Base-by-base conservation (phyloP, 495 filamentous ascomycete genomes). In the Hypomontagnella monticulosa region DNA sequence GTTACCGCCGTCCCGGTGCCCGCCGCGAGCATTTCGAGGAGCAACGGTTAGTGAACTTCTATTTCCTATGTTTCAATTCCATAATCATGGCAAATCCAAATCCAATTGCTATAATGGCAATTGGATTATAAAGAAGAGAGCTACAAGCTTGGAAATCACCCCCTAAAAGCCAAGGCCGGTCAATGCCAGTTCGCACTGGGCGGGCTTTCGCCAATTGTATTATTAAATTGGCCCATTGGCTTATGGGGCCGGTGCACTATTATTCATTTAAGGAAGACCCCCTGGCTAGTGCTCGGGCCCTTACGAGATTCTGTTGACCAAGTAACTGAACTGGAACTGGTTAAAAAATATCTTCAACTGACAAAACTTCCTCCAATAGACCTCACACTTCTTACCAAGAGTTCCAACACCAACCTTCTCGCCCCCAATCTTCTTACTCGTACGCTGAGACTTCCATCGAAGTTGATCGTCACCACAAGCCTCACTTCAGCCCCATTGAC, bases 361-460 rank as follows among this genome's bases (percentile, higher is more conserved):
- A 73, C 64, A 63, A 41, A 71, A 60, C 51, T 27, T 69, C 57
- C 69, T 59, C 63, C 63, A 57, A 36, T 47, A 71, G 55, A 67
- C 71, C 66, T 68, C 57, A 62, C 38, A 65, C 70, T 51, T 60
- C 65, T 32, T 55, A 63, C 49, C 43, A 46, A 42, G 65, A 57
- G 19, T 36, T 47, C 41, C 57, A 65, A 57, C 57, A 61, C 42
- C 53, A 63, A 63, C 69, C 70, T 70, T 56, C 66, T 76, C 78
- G 74, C 73, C 81, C 75, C 75, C 80, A 76, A 60, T 79, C 78
- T 72, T 84, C 82, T 46, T 81, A 83, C 74, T 77, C 80, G 59
- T 83, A 84, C 72, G 77, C 84, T 63, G 83, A 90, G 69, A 78
- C 89, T 77, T 87, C 88, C 69, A 84, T 91, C 78, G 79, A 90